Evolutionary conservation across 1,284 basidiomycete genomes (phyloP), one percentile per base, ranked within the genome.

Genomic region (Ceratobasidium papillatum): DNA sequence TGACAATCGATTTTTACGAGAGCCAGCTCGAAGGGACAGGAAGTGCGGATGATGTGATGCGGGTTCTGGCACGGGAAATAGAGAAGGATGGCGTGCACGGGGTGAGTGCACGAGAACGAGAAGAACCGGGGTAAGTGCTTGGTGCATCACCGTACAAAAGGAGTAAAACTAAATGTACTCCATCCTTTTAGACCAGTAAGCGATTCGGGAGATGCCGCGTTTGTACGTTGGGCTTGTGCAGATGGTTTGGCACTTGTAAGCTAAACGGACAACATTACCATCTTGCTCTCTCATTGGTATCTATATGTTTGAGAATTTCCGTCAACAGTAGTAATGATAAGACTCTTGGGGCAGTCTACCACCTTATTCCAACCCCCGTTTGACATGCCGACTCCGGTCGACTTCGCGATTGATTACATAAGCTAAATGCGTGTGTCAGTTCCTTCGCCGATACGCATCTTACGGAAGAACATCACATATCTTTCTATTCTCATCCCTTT

Each of bases 31-130:
- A 80, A 1, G 80, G 81, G 22, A 84, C 84, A 11, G 82, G 81
- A 36, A 86, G 85, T 22, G 88, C 87, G 19, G 85, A 83, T 75
- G 82, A 84, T 58, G 87, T 88, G 0, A 82, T 91, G 82, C 84
- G 84, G 25, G 79, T 85, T 9, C 84, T 91, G 27, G 84, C 86
- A 36, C 82, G 82, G 75, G 87, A 89, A 41, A 85, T 91, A 36
- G 90, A 91, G 76, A 83, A 83, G 68, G 86, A 90, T 77, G 90
- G 90, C 0, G 78, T 90, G 11, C 69, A 72, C 30, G 69, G 69
- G 30, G 69, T 72, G 14, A 72, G 69, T 30, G 45, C 69, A 17
- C 54, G 69, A 30, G 69, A 72, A 58, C 38, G 69, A n/a, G 69
- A 72, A 49, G 69, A 72, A 49, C 69, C 69, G 25, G 43, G 27